These are phyloP conservation scores for Adansonia rubrostipa DNA, from an alignment of 441 rosid genomes.

Conservation along the genomic window DNA sequence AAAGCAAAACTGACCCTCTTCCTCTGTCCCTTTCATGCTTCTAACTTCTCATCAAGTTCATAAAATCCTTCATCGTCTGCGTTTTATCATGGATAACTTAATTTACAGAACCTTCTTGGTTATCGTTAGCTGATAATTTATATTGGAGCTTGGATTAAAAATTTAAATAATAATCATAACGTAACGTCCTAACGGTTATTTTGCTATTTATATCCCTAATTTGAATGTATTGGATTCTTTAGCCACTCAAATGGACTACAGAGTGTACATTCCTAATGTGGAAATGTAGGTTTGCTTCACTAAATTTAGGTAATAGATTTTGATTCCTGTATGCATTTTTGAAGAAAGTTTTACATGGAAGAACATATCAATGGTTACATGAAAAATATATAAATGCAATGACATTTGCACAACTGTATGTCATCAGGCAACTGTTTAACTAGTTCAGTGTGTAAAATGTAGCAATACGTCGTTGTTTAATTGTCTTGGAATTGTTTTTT, in stretches of 20 bases:
- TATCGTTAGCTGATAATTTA: not conserved
- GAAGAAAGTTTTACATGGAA: not conserved
- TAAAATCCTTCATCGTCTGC: not conserved
- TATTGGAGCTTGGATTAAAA: too few relatives aligned
- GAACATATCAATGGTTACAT: not conserved
- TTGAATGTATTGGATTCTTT: not conserved
- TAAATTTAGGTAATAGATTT: constrained; percentile 1
- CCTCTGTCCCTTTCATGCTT: constrained; percentile 25
- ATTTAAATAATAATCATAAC: not conserved
- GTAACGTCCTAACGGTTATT: too few relatives aligned
- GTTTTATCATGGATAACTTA: not conserved
- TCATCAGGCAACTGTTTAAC: not conserved
- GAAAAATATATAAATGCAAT: not conserved
- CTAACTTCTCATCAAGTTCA: constrained; percentile 16
- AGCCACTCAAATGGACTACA: not conserved
- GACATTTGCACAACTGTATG: not conserved
- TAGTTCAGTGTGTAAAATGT: not conserved
- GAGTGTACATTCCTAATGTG: constrained; percentile 17
- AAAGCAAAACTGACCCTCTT: constrained; percentile 26
- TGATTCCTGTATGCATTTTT: not conserved
- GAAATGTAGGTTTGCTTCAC: constrained; percentile 16
- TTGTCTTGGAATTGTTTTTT: not conserved
- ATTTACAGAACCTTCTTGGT: not conserved
- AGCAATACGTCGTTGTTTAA: not conserved
- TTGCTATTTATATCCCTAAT: not conserved